Base-by-base conservation (phyloP, 1,284 basidiomycete genomes). In the Afroboletus lepidellus region DNA sequence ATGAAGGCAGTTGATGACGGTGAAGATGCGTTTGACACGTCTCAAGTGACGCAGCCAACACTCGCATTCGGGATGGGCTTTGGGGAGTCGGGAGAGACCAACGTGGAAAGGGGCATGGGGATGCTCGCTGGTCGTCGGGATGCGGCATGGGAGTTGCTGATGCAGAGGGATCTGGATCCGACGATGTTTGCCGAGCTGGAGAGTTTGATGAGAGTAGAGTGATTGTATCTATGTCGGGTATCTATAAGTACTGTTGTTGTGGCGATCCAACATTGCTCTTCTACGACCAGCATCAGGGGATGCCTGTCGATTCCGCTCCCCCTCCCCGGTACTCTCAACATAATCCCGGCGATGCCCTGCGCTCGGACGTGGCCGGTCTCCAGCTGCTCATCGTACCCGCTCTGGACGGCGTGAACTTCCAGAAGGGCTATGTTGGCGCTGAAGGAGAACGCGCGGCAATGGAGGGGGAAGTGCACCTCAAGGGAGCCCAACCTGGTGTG, bases 1-100 rank as follows among this genome's bases (percentile, higher is more conserved):
- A 77, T 97, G 72, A 91, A 91, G 62, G 74, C 94, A 42, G 74
- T 98, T 50, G 92, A 94, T 65, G 91, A 90, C 54, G 83, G 78
- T 5, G 79, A 79, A 57, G 90, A 93, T 64, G 77, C 83, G 46
- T 87, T 90, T 62, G 87, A 90, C 63, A 79, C 78, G 4, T 77
- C 80, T 6, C 77, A 83, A 56, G 69, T 78, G 37, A 76, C 69
- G 51, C 71, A 74, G 8, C 78, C 87, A 5, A 81, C 74, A 37
- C 77, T 85, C 58, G 77, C 79, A 42, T 92, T 86, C 69, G 89
- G 83, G 41, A 86, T 85, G 81, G 91, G 80, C 7, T 90, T 84
- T 60, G 83, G 85, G 2, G 90, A 92, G 69, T 78, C 81, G 29
- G 85, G 83, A 20, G 85, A 88, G 57, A 80, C 72, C 33, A 76